Conservation (phyloP, 2,329 filamentous ascomycete genomes). For the Coniochaeta sp. region DNA sequence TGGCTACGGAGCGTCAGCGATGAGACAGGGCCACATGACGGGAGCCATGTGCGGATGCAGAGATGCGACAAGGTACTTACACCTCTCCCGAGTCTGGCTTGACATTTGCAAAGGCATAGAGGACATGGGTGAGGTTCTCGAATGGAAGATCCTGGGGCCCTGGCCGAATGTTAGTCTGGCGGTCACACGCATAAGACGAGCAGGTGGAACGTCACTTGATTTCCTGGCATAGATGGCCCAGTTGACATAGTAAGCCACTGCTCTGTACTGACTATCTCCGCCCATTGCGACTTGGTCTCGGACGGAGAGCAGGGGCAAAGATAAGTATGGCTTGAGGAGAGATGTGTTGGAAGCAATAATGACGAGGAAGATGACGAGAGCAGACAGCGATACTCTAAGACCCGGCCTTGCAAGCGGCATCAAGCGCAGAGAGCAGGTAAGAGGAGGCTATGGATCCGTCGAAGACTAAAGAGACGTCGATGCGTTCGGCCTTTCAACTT, state of each 20-base stretch:
- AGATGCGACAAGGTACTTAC: conserved; percentile 25
- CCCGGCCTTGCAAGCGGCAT: neutral
- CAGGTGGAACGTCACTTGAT: too few relatives aligned
- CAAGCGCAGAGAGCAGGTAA: neutral
- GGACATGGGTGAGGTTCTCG: conserved; percentile 77
- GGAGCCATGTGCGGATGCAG: conserved; percentile 11
- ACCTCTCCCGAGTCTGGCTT: conserved; percentile 74
- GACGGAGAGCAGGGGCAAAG: neutral
- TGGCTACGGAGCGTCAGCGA: conserved; percentile 18
- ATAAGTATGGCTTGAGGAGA: neutral
- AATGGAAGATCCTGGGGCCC: conserved; percentile 77
- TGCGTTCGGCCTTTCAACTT: too few relatives aligned
- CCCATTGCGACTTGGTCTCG: neutral
- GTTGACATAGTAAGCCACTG: conserved; percentile 69
- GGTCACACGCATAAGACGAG: too few relatives aligned
- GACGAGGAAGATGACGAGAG: neutral
- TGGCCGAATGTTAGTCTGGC: too few relatives aligned
- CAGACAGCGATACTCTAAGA: neutral
- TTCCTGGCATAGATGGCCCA: conserved; percentile 86
- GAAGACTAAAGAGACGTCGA: too few relatives aligned
- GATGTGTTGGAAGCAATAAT: neutral
- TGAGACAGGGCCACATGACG: too few relatives aligned
- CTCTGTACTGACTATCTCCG: conserved; percentile 36
- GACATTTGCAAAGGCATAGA: conserved; percentile 89
- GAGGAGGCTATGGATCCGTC: too few relatives aligned